Conservation (phyloP, 2,329 filamentous ascomycete genomes). For the Metarhizium sp. region DNA sequence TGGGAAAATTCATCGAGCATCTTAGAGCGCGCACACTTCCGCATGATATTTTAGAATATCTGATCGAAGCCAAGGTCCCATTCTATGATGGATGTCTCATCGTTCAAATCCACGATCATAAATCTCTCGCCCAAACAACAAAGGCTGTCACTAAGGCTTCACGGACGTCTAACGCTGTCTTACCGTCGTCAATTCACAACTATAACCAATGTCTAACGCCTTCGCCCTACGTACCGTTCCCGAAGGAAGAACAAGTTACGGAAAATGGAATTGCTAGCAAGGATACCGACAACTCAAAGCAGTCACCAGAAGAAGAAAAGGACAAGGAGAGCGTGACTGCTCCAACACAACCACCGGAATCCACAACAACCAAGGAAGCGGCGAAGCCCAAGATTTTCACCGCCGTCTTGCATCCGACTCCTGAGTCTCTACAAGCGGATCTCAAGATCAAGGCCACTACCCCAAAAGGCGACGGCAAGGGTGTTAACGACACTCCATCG, state of each 20-base stretch:
- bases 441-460: conserved; percentile 68
- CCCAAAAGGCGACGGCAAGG: conserved; percentile 39
- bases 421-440: conserved; percentile 65
- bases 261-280: conserved; percentile 21
- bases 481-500: conserved; percentile 22
- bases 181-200: conserved; percentile 82
- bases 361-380: conserved; percentile 19
- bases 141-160: conserved; percentile 45
- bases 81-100: conserved; percentile 97
- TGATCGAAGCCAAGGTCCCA: conserved; percentile 59
- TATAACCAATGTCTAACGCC: conserved; percentile 85
- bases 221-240: conserved; percentile 74
- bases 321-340: conserved; percentile 52
- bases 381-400: conserved; percentile 61
- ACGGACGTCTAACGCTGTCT: conserved; percentile 50
- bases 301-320: conserved; percentile 22
- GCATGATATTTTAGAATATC: conserved; percentile 76
- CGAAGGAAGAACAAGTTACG: conserved; percentile 42
- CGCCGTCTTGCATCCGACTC: conserved; percentile 76
- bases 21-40: conserved; percentile 69
- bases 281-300: conserved; percentile 22
- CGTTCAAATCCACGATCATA: conserved; percentile 87
- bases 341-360: conserved; percentile 36
- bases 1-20: conserved; percentile 74
- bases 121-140: conserved; percentile 45